Conservation (phyloP, 2,329 filamentous ascomycete genomes). For the Macrophomina tecta region DNA sequence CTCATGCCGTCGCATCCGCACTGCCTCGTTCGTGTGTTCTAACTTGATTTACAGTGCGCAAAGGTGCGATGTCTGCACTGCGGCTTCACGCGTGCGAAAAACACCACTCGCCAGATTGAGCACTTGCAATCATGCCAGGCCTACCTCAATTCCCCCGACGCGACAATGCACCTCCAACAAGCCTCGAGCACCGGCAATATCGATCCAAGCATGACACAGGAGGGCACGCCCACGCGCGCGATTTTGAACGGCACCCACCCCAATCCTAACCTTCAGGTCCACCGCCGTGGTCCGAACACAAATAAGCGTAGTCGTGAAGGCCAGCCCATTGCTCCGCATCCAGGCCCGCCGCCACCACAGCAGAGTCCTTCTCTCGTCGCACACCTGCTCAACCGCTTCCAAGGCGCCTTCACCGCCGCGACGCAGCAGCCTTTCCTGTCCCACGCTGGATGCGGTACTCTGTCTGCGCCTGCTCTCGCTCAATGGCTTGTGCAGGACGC, state of each 20-base stretch:
- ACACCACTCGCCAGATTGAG: constrained; percentile 58
- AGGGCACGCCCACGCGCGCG: constrained; percentile 33
- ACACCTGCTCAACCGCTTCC: constrained; percentile 60
- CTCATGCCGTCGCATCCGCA: background rate
- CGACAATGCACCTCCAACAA: constrained; percentile 42
- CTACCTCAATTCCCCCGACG: constrained; percentile 53
- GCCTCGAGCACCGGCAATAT: background rate
- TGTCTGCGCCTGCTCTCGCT: constrained; percentile 62
- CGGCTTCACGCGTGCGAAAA: constrained; percentile 57
- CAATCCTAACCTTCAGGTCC: constrained; percentile 55
- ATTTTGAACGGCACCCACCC: constrained; percentile 55
- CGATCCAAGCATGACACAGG: constrained; percentile 27
- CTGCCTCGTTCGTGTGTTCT: background rate
- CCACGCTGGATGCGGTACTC: constrained; percentile 66
- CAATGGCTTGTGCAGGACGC: constrained; percentile 76
- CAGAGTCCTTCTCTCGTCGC: constrained; percentile 59
- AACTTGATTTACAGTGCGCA: constrained; percentile 46
- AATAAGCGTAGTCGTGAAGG: constrained; percentile 46
- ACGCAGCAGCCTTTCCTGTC: constrained; percentile 72
- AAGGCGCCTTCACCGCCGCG: constrained; percentile 57
- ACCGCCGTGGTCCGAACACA: constrained; percentile 50
- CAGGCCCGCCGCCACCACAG: constrained; percentile 32
- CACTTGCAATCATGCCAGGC: constrained; percentile 54
- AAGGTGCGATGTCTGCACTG: constrained; percentile 57
- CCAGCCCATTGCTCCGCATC: constrained; percentile 42